phyloP scores from a whole-genome alignment of 2,329 filamentous ascomycete genomes.

The Microthyrium microscopicum region DNA sequence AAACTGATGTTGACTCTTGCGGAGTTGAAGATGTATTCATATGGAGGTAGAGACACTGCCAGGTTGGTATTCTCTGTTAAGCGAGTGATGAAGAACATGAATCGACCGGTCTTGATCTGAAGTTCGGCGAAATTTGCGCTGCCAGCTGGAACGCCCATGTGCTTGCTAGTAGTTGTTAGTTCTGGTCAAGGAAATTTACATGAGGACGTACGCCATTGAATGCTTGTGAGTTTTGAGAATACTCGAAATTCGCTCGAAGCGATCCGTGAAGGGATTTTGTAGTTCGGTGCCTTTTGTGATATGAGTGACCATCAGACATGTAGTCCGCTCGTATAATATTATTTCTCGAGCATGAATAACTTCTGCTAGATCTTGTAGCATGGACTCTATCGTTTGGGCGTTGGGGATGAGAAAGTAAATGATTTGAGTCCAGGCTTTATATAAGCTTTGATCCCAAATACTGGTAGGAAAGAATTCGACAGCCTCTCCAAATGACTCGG shows the following conservation, averaged over 20 bases:
- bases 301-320: slow-evolving; percentile 88
- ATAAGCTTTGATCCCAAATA: slow-evolving; percentile 96
- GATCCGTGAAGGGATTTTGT: slow-evolving; percentile 76
- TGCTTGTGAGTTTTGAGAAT: slow-evolving; percentile 99
- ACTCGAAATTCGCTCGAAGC: slow-evolving; percentile 87
- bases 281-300: slow-evolving; percentile 63
- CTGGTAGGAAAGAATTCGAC: slow-evolving; percentile 84
- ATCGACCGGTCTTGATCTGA: slow-evolving; percentile 63
- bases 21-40: slow-evolving; percentile 80
- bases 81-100: slow-evolving; percentile 88
- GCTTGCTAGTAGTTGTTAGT: slow-evolving; percentile 40
- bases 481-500: slow-evolving; percentile 43
- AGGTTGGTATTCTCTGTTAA: slow-evolving; percentile 98
- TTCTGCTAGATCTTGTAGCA: slow-evolving; percentile 65
- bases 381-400: slow-evolving; percentile 68
- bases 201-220: slow-evolving; percentile 34
- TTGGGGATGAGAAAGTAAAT: slow-evolving; percentile 98
- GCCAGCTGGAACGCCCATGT: slow-evolving; percentile 64
- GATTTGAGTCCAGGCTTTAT: slow-evolving; percentile 96
- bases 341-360: slow-evolving; percentile 88
- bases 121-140: slow-evolving; percentile 68
- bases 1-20: slow-evolving; percentile 82
- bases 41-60: slow-evolving; percentile 77
- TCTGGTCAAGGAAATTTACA: slow-evolving; percentile 8
- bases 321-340: slow-evolving; percentile 86